These are phyloP conservation scores for Neonectria coccinea DNA, from an alignment of 2,329 filamentous ascomycete species.

Conservation along the genomic window DNA sequence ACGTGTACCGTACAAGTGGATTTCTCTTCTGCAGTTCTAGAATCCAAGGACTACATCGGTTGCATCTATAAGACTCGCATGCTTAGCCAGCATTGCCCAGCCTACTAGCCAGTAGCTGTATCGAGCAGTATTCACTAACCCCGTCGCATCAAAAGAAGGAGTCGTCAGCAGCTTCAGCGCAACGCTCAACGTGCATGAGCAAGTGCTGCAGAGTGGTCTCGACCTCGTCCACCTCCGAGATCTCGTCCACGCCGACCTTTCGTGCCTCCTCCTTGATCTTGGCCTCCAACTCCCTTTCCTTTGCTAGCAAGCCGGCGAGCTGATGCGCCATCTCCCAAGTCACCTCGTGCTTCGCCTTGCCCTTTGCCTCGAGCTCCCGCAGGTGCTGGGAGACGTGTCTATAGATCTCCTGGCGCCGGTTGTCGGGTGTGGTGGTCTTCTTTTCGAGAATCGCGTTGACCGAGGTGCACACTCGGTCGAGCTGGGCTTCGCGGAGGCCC, in stretches of 20 bases:
- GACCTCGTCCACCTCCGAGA: slow-evolving; percentile 19
- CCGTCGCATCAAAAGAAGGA: slow-evolving; percentile 22
- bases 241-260: slow-evolving; percentile 22
- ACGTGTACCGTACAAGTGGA: neutral
- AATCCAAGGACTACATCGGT: neutral
- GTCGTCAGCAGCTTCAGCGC: slow-evolving; percentile 3
- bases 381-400: slow-evolving; percentile 45
- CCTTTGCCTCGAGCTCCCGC: slow-evolving; percentile 27
- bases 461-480: slow-evolving; percentile 24
- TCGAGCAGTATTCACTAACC: neutral
- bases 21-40: too few relatives aligned
- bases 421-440: slow-evolving; percentile 6
- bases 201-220: slow-evolving; percentile 19
- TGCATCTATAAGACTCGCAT: neutral
- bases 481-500: slow-evolving; percentile 27
- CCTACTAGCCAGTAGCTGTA: neutral
- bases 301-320: slow-evolving; percentile 17
- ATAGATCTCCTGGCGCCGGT: slow-evolving; percentile 39
- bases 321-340: slow-evolving; percentile 19
- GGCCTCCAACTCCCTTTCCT: slow-evolving; percentile 23
- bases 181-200: slow-evolving; percentile 4
- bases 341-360: slow-evolving; percentile 13
- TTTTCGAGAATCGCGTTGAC: slow-evolving; percentile 23
- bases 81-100: neutral
- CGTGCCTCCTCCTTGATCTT: slow-evolving; percentile 25